Percentiles rank a stretch among this genome's conserved stretches.
phyloP scores from a whole-genome alignment of 768 basidiomycete species.

The Mycena vitilis region DNA sequence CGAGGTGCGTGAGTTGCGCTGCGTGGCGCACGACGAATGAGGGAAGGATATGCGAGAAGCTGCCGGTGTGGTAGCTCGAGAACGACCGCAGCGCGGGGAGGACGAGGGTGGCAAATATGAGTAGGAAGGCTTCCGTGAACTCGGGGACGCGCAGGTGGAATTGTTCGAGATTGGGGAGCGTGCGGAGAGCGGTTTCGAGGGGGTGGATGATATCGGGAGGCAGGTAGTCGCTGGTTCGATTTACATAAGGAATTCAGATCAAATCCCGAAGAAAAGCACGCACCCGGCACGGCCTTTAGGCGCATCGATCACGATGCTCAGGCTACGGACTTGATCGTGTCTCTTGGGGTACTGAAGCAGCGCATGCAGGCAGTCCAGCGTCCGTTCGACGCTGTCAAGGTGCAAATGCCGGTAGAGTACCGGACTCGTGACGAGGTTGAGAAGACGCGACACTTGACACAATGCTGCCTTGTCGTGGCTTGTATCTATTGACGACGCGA shows the following conservation, averaged over 20 bases:
- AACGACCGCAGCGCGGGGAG: slow-evolving; percentile 14
- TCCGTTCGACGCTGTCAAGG: slow-evolving; percentile 1
- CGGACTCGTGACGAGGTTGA: slow-evolving; percentile 6
- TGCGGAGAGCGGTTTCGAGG: neutral
- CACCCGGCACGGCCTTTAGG: neutral
- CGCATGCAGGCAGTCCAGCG: slow-evolving; percentile 1
- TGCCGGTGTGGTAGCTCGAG: slow-evolving; percentile 15
- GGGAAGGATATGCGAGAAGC: slow-evolving; percentile 6
- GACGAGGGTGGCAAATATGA: slow-evolving; percentile 18
- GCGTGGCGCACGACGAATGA: slow-evolving; percentile 19
- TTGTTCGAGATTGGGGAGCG: neutral
- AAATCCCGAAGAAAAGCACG: neutral
- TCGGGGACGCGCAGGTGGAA: slow-evolving; percentile 15
- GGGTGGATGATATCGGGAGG: slow-evolving; percentile 20
- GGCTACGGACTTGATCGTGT: slow-evolving; percentile 14
- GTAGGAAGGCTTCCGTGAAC: slow-evolving; percentile 8
- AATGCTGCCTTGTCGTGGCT: neutral
- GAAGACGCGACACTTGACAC: neutral
- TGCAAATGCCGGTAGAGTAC: slow-evolving; percentile 7
- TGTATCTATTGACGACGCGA: neutral
- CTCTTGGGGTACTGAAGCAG: neutral
- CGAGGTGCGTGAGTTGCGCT: slow-evolving; percentile 20
- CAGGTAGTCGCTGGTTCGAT: neutral
- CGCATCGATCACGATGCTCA: slow-evolving; percentile 3
- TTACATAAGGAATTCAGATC: neutral